Base-by-base conservation (phyloP, 2,329 filamentous ascomycete species). In the Penicillium hesseltinei region DNA sequence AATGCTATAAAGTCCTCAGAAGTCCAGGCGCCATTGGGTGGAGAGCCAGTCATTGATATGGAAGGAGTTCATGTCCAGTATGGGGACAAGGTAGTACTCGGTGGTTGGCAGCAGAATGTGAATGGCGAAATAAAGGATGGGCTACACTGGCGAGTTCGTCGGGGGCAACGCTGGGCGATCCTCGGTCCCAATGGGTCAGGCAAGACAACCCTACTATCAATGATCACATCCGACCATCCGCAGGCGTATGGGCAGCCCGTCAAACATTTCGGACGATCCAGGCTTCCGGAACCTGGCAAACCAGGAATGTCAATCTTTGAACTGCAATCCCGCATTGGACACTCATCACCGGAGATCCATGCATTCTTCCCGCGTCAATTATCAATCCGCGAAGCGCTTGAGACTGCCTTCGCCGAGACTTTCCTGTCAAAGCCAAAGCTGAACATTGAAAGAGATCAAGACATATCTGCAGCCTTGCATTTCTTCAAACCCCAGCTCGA, bases 191-290 rank as follows among this genome's bases (percentile, higher is more conserved):
- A 99, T 66, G 94, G 84, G 13, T 96, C 91, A 0, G 94, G 94
- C 19, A 99, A 99, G 78, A 99, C 94, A 0, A 99, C 94, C 0
- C 82, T 99, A 39, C 84, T 97, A 29, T 94, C 92, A 5, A 82
- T 99, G 6, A 89, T 99, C 58, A 95, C 91, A 58, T 97, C 93
- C 1, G 94, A 99, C 69, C 94, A 99, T 67, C 94, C 94, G 0
- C 93, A 97, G 73, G 87, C 92, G 0, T 99, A 97, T 73, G 91
- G 90, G 0, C 84, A 92, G 25, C 92, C 93, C 0, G 88, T 99
- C 59, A 88, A 85, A 65, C 81, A 97, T 15, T 97, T 99, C 71
- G 91, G 92, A 0, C 86, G 86, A 23, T 88, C 88, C 54, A 85
- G 94, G 21, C 80, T 97, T 0, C 92, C 93, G 0, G 84, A 89